Percentiles rank a stretch among this genome's conserved stretches.
These are phyloP conservation scores for Boletus reticulatus DNA, from an alignment of 768 basidiomycete genomes.

Conservation along the genomic window DNA sequence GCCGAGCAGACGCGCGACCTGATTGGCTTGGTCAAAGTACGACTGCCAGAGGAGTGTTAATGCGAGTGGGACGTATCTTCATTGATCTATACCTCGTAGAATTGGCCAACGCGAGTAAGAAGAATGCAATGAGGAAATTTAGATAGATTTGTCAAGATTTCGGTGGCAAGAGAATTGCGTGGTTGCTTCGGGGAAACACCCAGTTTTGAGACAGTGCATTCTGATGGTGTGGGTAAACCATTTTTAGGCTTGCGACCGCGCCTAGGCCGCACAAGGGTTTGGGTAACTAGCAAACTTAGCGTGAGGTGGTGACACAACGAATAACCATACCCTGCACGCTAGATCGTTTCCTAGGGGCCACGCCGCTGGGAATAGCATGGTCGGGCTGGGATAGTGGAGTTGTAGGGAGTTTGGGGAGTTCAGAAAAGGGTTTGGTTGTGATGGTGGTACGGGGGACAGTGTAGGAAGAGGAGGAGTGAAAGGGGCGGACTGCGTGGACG, in stretches of 20 bases:
- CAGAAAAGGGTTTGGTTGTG: constrained; percentile 52
- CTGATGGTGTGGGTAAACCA: neutral
- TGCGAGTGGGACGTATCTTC: neutral
- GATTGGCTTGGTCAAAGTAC: constrained; percentile 87
- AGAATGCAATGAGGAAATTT: constrained; percentile 87
- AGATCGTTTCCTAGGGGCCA: neutral
- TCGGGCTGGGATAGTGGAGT: neutral
- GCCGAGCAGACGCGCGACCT: constrained; percentile 71
- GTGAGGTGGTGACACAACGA: neutral
- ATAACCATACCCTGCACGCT: constrained; percentile 6
- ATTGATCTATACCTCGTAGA: constrained; percentile 73
- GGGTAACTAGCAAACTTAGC: neutral
- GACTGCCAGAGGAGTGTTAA: constrained; percentile 50
- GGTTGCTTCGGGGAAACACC: constrained; percentile 25
- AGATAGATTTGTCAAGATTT: constrained; percentile 67
- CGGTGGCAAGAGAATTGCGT: constrained; percentile 57
- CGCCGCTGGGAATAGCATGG: neutral
- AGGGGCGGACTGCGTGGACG: constrained; percentile 4
- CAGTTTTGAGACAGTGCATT: neutral
- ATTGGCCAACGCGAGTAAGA: constrained; percentile 90
- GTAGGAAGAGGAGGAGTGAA: constrained; percentile 9
- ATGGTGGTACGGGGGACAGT: constrained; percentile 10
- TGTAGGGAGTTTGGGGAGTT: constrained; percentile 49
- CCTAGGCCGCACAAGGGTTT: constrained; percentile 3
- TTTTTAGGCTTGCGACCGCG: constrained; percentile 21